These are phyloP conservation scores for Thielaviopsis populi DNA, from an alignment of 2,329 filamentous ascomycete species.

Conservation along the genomic window DNA sequence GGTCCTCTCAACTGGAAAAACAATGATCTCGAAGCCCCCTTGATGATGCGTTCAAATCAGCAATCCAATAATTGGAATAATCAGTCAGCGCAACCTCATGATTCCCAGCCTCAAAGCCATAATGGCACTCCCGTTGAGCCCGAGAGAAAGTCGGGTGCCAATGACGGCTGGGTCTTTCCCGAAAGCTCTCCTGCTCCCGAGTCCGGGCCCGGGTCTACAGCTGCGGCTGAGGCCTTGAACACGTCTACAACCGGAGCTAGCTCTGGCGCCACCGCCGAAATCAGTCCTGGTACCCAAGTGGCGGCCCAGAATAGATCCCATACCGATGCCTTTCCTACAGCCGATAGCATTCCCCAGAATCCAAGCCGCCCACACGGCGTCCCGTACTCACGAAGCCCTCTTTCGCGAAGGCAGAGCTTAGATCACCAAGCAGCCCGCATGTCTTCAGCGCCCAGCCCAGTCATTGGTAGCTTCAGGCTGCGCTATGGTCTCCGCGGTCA, in stretches of 20 bases:
- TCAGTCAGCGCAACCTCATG: background rate
- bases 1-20: conserved; percentile 19
- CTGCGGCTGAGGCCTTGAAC: no score
- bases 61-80: background rate
- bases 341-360: conserved; percentile 67
- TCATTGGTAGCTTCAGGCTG: conserved; percentile 74
- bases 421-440: conserved; percentile 48
- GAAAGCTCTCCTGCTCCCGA: conserved; percentile 51
- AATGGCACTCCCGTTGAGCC: background rate
- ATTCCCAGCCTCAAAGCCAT: background rate
- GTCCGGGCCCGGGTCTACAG: conserved; percentile 32
- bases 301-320: conserved; percentile 48
- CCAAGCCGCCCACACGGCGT: conserved; percentile 48
- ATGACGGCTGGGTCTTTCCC: conserved; percentile 87
- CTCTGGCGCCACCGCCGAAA: conserved; percentile 9
- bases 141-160: conserved; percentile 26
- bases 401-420: conserved; percentile 53
- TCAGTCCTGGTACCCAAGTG: background rate
- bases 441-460: conserved; percentile 40
- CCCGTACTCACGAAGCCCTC: conserved; percentile 67
- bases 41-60: conserved; percentile 37
- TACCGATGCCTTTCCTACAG: conserved; percentile 72
- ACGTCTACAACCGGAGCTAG: background rate
- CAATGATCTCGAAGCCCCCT: conserved; percentile 31
- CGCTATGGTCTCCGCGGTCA: conserved; percentile 85